Conservation (phyloP, 371 early-diverging fungal genomes). For the Quaeritorhiza haematococci region DNA sequence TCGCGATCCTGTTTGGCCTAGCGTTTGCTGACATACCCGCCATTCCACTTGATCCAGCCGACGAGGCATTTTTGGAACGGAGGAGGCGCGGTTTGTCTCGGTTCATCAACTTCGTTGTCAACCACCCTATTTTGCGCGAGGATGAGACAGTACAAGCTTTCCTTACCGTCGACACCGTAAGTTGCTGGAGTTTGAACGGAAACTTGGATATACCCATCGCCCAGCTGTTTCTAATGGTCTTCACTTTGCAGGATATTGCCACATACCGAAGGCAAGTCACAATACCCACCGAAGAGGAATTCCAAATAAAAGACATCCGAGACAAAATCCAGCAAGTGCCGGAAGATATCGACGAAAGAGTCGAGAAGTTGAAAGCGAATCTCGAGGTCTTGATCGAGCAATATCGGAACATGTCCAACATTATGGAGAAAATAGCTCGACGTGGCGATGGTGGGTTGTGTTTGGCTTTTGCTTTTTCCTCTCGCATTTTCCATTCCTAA, state of each 20-base stretch:
- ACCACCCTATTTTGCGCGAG: conserved; percentile 66
- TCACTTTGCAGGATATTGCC: conserved; percentile 30
- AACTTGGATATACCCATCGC: conserved; percentile 5
- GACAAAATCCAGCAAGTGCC: conserved; percentile 19
- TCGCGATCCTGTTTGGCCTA: too few relatives aligned
- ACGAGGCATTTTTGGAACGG: conserved; percentile 68
- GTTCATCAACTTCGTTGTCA: conserved; percentile 70
- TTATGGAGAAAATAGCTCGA: conserved; percentile 64
- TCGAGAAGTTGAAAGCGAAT: conserved; percentile 47
- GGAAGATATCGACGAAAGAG: conserved; percentile 45
- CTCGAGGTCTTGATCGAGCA: conserved; percentile 51
- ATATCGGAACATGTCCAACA: conserved; percentile 55
- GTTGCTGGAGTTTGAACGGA: conserved; percentile 38
- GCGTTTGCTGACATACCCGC: too few relatives aligned
- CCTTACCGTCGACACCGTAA: conserved; percentile 64
- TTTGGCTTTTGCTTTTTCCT: conserved; percentile 41
- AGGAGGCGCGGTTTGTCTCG: conserved; percentile 66
- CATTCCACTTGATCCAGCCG: too few relatives aligned
- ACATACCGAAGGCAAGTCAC: conserved; percentile 50
- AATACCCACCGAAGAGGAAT: conserved; percentile 49
- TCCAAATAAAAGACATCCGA: not conserved
- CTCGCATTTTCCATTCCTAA: conserved; percentile 24
- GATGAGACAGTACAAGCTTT: conserved; percentile 62
- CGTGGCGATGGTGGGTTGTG: conserved; percentile 61
- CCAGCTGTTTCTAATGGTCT: not conserved